Evolutionary conservation across 2,329 filamentous ascomycete genomes (phyloP).

Genomic region (Scopulariopsis brevicaulis): DNA sequence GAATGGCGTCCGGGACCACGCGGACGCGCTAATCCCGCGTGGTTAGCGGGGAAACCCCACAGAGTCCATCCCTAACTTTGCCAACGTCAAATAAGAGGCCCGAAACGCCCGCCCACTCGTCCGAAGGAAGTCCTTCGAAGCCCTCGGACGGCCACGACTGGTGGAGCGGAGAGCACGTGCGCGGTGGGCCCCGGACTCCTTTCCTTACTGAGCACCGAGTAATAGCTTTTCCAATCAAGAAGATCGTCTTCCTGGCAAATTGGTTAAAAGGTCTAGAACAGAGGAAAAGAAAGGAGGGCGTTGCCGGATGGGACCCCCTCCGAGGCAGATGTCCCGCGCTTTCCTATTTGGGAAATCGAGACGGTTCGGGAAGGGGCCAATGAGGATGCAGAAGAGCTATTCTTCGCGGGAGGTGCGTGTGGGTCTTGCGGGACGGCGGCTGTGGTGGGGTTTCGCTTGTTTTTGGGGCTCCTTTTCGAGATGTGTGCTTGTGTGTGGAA

Average conservation of each 20-base stretch:
- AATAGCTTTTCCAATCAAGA: background rate
- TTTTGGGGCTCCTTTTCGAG: background rate
- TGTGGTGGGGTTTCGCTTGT: background rate
- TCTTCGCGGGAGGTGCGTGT: background rate
- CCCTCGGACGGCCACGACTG: background rate
- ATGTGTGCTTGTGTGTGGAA: background rate
- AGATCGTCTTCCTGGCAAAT: background rate
- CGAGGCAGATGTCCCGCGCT: background rate
- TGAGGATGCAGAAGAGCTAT: background rate
- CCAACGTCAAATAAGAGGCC: background rate
- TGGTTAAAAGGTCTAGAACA: background rate
- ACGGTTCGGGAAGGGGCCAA: background rate
- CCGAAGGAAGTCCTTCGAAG: background rate
- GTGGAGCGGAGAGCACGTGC: background rate
- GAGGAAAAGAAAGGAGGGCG: background rate
- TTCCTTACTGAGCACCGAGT: background rate
- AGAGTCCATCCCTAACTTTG: background rate
- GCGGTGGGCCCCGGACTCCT: background rate
- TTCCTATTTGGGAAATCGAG: background rate
- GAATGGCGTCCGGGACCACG: background rate
- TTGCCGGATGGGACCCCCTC: background rate
- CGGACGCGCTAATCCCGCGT: background rate
- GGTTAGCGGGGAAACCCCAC: background rate
- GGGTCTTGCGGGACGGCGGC: background rate
- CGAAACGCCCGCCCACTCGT: background rate